phyloP scores from a whole-genome alignment of 352 stramenopile species.

The Globisporangium sylvaticum region DNA sequence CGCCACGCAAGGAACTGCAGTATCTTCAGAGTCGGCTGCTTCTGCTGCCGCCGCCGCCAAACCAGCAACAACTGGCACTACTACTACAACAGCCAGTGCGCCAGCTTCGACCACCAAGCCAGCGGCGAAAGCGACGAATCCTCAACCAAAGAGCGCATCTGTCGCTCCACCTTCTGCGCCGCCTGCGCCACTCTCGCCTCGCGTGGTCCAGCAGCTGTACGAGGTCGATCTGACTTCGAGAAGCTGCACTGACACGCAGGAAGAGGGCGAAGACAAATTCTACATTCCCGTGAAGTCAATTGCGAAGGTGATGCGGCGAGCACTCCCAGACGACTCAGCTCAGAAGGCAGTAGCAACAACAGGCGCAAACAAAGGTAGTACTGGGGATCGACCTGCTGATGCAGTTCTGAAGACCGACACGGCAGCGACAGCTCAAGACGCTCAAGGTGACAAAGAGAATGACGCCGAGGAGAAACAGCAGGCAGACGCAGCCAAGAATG shows the following conservation, averaged over 20 bases:
- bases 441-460: not conserved
- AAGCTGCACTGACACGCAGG: conserved; percentile 25
- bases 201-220: conserved; percentile 59
- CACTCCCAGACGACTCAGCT: conserved; percentile 22
- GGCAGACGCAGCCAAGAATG: not conserved
- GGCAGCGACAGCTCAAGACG: not conserved
- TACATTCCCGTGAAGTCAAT: conserved; percentile 70
- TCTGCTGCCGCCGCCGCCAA: conserved; percentile 11
- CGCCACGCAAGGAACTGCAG: not conserved
- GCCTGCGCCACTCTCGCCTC: conserved; percentile 42
- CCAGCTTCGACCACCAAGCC: conserved; percentile 6
- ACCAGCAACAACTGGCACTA: conserved; percentile 13
- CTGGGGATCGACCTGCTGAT: not conserved
- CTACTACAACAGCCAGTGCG: conserved; percentile 1
- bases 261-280: conserved; percentile 68
- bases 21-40: not conserved
- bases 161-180: conserved; percentile 1
- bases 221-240: conserved; percentile 58
- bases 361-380: not conserved
- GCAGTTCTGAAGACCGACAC: not conserved
- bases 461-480: not conserved
- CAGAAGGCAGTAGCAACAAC: not conserved
- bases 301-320: conserved; percentile 71
- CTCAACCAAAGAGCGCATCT: not conserved
- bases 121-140: not conserved